phyloP scores from a whole-genome alignment of 768 basidiomycete species.

The Pilatotrama ljubarskyi region DNA sequence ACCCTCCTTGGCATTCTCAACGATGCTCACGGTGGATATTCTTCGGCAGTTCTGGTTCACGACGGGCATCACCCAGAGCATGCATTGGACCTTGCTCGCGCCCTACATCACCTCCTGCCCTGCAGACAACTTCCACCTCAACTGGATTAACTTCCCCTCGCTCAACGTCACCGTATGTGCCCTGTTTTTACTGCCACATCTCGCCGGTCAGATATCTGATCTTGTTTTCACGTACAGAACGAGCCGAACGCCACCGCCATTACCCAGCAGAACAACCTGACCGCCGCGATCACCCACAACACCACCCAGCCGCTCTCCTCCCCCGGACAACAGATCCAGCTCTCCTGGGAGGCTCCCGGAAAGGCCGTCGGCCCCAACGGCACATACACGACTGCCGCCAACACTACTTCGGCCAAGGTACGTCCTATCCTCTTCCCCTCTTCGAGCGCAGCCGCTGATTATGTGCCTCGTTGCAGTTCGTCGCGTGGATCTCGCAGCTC shows the following conservation, averaged over 20 bases:
- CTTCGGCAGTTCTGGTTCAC: slow-evolving; percentile 43
- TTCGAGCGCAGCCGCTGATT: not conserved
- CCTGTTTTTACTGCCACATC: too few species aligned
- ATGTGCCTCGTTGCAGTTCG: slow-evolving; percentile 36
- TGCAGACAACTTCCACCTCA: slow-evolving; percentile 48
- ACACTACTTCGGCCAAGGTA: slow-evolving; percentile 45
- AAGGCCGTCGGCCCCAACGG: slow-evolving; percentile 50
- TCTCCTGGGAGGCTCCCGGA: slow-evolving; percentile 60
- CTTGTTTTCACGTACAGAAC: slow-evolving; percentile 27
- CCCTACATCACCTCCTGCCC: slow-evolving; percentile 56
- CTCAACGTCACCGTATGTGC: slow-evolving; percentile 45
- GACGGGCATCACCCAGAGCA: slow-evolving; percentile 58
- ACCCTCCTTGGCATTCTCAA: not conserved
- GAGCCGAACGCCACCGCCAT: slow-evolving; percentile 31
- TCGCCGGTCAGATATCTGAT: too few species aligned
- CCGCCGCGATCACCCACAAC: slow-evolving; percentile 56
- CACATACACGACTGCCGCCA: slow-evolving; percentile 50
- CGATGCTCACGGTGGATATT: too few species aligned
- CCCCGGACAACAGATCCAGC: slow-evolving; percentile 45
- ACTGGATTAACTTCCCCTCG: slow-evolving; percentile 57
- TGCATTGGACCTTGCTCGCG: slow-evolving; percentile 62
- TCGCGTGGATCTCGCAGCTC: slow-evolving; percentile 60
- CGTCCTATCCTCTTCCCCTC: not conserved
- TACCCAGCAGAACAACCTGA: slow-evolving; percentile 34
- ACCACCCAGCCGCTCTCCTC: slow-evolving; percentile 45